A percentile compares a stretch with the other conserved stretches of the same genome.
phyloP scores from a whole-genome alignment of 2,329 filamentous ascomycete genomes.

The Botrytis aclada region DNA sequence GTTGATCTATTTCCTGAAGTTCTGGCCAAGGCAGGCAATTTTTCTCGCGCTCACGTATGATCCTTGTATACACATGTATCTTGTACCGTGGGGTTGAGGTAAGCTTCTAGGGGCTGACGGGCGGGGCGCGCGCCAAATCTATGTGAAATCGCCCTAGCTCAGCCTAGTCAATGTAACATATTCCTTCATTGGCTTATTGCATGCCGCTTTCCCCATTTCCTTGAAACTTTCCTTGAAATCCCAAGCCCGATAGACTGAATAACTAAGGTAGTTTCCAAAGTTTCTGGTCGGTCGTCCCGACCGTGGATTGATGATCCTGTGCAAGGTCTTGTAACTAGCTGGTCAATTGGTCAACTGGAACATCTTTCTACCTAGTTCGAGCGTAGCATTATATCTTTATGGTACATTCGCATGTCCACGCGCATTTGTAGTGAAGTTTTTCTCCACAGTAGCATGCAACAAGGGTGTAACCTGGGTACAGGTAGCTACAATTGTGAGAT shows the following conservation, averaged over 20 bases:
- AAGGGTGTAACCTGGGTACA: constrained; percentile 5
- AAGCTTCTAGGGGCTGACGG: neutral
- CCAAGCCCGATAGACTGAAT: neutral
- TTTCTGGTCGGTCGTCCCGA: neutral
- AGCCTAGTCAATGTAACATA: neutral
- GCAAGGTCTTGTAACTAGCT: neutral
- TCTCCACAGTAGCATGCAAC: neutral
- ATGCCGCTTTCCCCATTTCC: neutral
- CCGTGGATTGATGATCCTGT: neutral
- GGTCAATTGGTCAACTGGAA: neutral
- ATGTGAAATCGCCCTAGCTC: neutral
- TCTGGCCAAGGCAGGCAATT: neutral
- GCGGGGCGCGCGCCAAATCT: neutral
- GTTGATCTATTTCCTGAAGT: neutral
- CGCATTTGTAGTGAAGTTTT: neutral
- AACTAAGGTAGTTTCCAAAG: neutral
- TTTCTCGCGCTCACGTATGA: neutral
- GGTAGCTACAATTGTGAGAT: neutral
- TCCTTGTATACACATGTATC: neutral
- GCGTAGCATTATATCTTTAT: neutral
- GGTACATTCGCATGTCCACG: neutral
- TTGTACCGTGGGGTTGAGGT: neutral
- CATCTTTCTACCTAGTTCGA: neutral
- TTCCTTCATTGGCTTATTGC: neutral
- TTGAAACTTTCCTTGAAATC: neutral